Base-by-base conservation (phyloP, 257 asterid species). In the Penstemon davidsonii region DNA sequence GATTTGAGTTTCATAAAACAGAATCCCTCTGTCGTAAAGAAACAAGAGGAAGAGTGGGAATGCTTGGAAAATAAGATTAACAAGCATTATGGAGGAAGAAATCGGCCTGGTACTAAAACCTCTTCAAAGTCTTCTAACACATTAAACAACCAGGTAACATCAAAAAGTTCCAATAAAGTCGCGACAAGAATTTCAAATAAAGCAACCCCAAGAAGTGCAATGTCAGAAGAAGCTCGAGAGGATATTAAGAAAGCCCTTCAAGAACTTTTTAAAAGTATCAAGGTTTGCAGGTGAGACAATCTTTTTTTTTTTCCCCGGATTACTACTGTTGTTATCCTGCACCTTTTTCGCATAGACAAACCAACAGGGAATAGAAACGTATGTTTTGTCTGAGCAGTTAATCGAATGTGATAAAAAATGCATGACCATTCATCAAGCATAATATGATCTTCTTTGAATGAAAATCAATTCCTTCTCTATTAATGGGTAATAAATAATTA, bases 201-300 rank as follows among this genome's bases (percentile, higher is more conserved):
- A 62, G 75, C 79, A 45, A 52, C 61, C 49, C 52, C 81, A 39
- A 76, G 70, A 75, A 73, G 66, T 70, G 78, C 80, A 8, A 84
- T 88, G 88, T 64, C 95, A 8, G 87, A 79, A 66, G 92, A 82
- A 71, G 86, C 79, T 77, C 82, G 87, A 38, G 94, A 88, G 56
- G 84, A 83, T 81, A 65, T 85, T 55, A 78, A 73, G 8, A 83
- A 83, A 75, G 87, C 89, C 40, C 87, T 93, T 76, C 81, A 72
- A 69, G 81, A 78, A 69, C 76, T 90, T 69, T 86, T 93, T 44
- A 83, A 85, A 71, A 64, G 19, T 62, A 76, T 74, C 71, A 91
- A 87, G 81, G 88, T 84, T 86, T 93, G 95, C 90, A 87, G 97
- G 99, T 91, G 73, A 82, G 79, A 15, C 13, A 4, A 76, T 78